A percentile compares a stretch with the other conserved stretches of the same genome.
Conservation (phyloP, 2,329 filamentous ascomycete genomes). For the Trichoderma brevicompactum region DNA sequence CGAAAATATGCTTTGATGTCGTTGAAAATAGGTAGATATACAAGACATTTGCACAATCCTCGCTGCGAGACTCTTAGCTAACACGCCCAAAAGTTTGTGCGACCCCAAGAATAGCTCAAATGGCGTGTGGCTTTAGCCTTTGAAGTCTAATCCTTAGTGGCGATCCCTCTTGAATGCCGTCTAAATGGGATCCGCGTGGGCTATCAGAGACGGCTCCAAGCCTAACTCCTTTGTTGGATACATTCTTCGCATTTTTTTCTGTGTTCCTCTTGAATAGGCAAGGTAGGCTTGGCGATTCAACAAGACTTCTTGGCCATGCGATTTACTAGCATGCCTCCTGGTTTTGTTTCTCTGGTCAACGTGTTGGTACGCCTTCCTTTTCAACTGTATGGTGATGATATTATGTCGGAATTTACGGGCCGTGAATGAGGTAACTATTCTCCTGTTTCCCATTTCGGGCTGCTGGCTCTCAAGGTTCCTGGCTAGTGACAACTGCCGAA, state of each 20-base stretch:
- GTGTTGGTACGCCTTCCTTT: no score
- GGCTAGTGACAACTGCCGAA: no score
- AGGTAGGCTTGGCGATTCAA: not conserved
- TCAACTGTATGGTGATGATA: no score
- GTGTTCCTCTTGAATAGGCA: not conserved
- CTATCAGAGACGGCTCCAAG: not conserved
- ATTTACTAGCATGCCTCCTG: not conserved
- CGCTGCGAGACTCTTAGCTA: not conserved
- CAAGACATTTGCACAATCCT: not conserved
- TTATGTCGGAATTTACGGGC: no score
- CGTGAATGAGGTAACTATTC: not conserved
- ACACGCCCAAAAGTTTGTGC: not conserved
- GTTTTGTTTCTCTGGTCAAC: not conserved
- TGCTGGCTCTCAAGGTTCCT: no score
- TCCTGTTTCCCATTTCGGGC: no score
- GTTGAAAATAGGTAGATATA: not conserved
- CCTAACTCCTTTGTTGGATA: not conserved
- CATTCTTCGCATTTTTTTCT: not conserved
- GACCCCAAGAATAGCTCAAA: not conserved
- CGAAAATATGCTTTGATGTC: not conserved
- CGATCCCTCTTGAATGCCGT: not conserved
- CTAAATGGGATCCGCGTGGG: conserved; percentile 2
- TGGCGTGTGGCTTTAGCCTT: conserved; percentile 14
- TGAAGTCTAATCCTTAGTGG: not conserved
- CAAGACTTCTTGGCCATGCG: not conserved